Percentiles rank a stretch among this genome's conserved stretches.
phyloP scores from a whole-genome alignment of 352 stramenopile genomes.

The Phytopythium ostracodes region DNA sequence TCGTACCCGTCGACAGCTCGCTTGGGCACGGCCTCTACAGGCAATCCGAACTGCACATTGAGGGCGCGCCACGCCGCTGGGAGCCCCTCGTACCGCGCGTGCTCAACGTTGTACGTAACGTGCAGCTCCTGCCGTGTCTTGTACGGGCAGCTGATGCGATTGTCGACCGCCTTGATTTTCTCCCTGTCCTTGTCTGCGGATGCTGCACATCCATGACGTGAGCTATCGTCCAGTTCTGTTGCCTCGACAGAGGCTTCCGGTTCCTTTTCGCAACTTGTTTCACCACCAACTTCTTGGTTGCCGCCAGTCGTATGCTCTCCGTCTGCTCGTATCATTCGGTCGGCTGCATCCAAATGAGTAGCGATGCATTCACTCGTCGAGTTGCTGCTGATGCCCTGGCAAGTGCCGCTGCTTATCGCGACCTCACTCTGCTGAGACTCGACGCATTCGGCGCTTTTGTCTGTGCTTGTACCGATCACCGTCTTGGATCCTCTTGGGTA shows the following conservation, averaged over 20 bases:
- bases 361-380: neutral
- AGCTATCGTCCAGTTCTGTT: neutral
- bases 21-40: conserved; percentile 57
- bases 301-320: neutral
- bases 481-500: neutral
- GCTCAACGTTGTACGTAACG: conserved; percentile 67
- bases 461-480: neutral
- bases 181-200: neutral
- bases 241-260: neutral
- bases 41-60: conserved; percentile 76
- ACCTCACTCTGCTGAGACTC: neutral
- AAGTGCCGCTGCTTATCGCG: neutral
- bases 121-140: conserved; percentile 64
- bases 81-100: conserved; percentile 70
- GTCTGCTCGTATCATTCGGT: neutral
- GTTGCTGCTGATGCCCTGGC: no score
- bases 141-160: conserved; percentile 63
- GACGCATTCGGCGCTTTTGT: neutral
- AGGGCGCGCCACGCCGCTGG: conserved; percentile 54
- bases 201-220: neutral
- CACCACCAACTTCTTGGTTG: neutral
- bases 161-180: conserved; percentile 1
- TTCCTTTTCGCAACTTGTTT: neutral
- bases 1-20: conserved; percentile 54
- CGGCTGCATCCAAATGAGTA: neutral